phyloP scores from a whole-genome alignment of 2,329 filamentous ascomycete species.

The Cladosporium velox region DNA sequence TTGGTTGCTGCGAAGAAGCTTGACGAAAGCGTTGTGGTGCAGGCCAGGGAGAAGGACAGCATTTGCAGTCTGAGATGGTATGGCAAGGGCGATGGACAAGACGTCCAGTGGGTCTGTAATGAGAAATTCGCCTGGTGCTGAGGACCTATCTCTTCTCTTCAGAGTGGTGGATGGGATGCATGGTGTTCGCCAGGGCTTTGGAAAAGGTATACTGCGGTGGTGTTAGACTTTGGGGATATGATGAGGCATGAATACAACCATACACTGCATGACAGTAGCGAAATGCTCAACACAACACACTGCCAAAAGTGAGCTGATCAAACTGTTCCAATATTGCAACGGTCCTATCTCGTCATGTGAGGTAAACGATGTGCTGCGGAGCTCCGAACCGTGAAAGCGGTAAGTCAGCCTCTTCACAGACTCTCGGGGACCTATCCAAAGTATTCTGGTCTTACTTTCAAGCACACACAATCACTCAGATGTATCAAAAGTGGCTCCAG shows the following conservation, averaged over 20 bases:
- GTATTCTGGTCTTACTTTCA: background rate
- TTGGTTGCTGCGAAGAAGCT: constrained; percentile 48
- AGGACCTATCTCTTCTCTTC: background rate
- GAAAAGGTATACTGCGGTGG: background rate
- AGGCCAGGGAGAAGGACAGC: constrained; percentile 63
- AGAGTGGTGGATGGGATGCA: background rate
- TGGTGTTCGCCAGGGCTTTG: background rate
- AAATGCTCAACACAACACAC: background rate
- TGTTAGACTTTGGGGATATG: background rate
- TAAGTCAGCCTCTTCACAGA: background rate
- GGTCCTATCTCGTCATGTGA: background rate
- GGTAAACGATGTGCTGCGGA: background rate
- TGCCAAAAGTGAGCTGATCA: background rate
- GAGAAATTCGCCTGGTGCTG: constrained; percentile 80
- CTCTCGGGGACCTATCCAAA: background rate
- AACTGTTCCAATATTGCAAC: no score
- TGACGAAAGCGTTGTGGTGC: constrained; percentile 52
- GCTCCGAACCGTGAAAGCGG: no score
- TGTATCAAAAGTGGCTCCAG: background rate
- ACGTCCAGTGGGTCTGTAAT: constrained; percentile 71
- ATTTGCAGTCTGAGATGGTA: constrained; percentile 75
- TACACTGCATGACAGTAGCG: background rate
- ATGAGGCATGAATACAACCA: background rate
- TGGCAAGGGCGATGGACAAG: constrained; percentile 49
- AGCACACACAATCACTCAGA: background rate